These are phyloP conservation scores for Pseudopediastrum boryanum DNA, from an alignment of 139 green algal species.

Conservation along the genomic window DNA sequence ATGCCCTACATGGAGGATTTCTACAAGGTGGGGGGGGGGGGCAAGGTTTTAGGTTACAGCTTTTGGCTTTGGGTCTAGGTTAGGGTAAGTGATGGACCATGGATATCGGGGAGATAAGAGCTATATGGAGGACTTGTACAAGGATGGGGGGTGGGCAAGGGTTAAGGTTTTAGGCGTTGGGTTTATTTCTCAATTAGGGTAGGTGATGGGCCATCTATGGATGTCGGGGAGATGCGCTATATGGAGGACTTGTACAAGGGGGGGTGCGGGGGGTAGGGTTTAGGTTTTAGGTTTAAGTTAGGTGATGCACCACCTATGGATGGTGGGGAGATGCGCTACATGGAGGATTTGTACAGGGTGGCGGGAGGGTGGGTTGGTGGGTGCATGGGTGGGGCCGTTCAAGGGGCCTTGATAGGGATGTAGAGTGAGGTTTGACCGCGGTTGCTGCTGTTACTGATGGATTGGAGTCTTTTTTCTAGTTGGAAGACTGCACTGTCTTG, in stretches of 20 bases:
- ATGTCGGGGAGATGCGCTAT: slow-evolving; percentile 21
- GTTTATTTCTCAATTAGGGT: too few species aligned
- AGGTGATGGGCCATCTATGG: background rate
- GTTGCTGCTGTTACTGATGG: too few species aligned
- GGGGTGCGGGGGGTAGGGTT: background rate
- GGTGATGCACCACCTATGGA: background rate
- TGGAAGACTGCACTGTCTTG: too few species aligned
- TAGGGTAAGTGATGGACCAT: background rate
- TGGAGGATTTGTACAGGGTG: slow-evolving; percentile 5
- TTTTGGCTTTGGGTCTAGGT: background rate
- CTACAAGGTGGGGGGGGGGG: slow-evolving; percentile 31
- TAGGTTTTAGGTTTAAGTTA: background rate
- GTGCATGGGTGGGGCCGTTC: too few species aligned
- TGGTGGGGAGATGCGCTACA: background rate
- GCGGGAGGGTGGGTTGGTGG: background rate
- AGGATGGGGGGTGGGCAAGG: background rate
- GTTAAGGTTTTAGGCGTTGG: background rate
- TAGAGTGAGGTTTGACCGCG: too few species aligned
- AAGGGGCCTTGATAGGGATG: background rate
- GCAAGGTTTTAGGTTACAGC: background rate
- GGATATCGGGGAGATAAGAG: background rate
- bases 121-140: background rate
- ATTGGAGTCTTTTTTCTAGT: too few species aligned
- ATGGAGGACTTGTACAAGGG: slow-evolving; percentile 34
- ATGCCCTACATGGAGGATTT: slow-evolving; percentile 34